phyloP scores from a whole-genome alignment of 495 filamentous ascomycete species.

The Aspergillus coremiiformis region DNA sequence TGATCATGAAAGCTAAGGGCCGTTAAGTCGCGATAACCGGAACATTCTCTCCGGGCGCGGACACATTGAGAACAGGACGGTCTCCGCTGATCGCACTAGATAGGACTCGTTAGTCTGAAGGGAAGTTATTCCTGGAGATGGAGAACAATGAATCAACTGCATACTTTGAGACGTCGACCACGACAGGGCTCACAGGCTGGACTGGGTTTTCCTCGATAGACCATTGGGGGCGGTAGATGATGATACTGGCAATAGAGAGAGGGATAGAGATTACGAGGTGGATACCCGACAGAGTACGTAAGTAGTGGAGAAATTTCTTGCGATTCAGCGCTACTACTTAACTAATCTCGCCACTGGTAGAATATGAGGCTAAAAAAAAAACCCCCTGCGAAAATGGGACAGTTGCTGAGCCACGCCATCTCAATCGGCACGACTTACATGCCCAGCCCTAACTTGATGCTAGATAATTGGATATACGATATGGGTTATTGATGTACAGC shows the following conservation, averaged over 20 bases:
- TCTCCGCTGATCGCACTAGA: slow-evolving; percentile 21
- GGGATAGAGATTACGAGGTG: background rate
- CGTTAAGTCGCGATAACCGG: slow-evolving; percentile 20
- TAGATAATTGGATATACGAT: too few relatives aligned
- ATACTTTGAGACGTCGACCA: slow-evolving; percentile 18
- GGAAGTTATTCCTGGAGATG: too few relatives aligned
- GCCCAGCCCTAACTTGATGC: too few relatives aligned
- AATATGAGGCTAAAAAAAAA: too few relatives aligned
- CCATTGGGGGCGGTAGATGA: slow-evolving; percentile 13
- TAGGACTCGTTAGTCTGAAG: background rate
- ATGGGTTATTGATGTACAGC: too few relatives aligned
- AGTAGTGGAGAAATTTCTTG: too few relatives aligned
- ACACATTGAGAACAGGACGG: slow-evolving; percentile 25
- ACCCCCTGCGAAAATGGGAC: too few relatives aligned
- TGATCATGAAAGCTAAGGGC: slow-evolving; percentile 14
- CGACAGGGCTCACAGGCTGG: slow-evolving; percentile 17
- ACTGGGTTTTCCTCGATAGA: slow-evolving; percentile 20
- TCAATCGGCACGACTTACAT: too few relatives aligned
- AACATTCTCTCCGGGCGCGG: slow-evolving; percentile 20
- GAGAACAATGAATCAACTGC: background rate
- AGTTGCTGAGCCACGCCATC: too few relatives aligned
- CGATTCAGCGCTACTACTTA: too few relatives aligned
- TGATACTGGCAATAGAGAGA: background rate
- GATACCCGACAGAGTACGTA: background rate
- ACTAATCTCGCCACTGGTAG: too few relatives aligned